Base-by-base conservation (phyloP, 768 basidiomycete genomes). In the Cystobasidium tubakii region DNA sequence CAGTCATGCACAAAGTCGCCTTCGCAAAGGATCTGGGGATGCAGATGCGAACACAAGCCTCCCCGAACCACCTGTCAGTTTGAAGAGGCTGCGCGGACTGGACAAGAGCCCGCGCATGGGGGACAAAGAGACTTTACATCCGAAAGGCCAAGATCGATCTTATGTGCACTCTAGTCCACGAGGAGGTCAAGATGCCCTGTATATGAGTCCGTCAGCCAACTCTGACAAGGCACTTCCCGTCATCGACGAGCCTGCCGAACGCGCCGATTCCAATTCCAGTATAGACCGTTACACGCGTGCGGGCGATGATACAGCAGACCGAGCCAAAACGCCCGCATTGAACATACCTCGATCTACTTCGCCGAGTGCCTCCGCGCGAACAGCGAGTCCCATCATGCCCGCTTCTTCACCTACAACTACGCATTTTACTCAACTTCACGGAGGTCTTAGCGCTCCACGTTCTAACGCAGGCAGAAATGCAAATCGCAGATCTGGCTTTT, bases 401-500 rank as follows among this genome's bases (percentile, higher is more conserved):
- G 25, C 57, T 34, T 29, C 57, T 17, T 60, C 57, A 29, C 57
- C 57, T 6, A 60, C 57, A 17, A 34, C 4, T 60, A 12, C 27
- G 23, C 33, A 27, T 60, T 60, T 60, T 25, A 34, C 12, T 60
- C 57, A 60, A 21, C 2, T 34, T 4, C 25, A 29, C 21, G 27
- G 57, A 29, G 57, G 31, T 54, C 66, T 43, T 3, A 27, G 33
- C 19, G 63, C 63, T 6, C 36, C 63, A 31, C 63, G 36, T 12
- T 34, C 63, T 0, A 39, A 25, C 23, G 71, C 39, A 36, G 67
- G 73, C 50, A 76, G 72, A 53, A 57, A 76, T 1, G 43, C 67
- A 19, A 76, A 76, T 36, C 76, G 79, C 0, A 46, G 79, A 13
- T 79, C 79, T 0, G 79, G 79, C 1, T 79, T 79, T 70, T 79